Evolutionary conservation across 257 asterid genomes (phyloP).

Genomic region (Solanum sparsipilum): DNA sequence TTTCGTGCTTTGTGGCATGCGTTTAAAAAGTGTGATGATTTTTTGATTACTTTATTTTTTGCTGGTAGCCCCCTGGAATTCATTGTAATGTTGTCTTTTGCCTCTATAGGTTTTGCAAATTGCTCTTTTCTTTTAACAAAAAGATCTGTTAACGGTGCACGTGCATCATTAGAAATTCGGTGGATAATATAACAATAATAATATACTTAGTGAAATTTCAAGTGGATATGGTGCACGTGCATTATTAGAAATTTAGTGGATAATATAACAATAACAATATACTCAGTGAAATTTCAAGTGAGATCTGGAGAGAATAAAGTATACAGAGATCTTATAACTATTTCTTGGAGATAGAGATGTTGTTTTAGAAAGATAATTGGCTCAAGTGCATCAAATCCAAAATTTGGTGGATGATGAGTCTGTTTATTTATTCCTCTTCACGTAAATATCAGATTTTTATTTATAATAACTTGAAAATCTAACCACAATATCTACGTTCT

Average conservation of each 20-base stretch:
- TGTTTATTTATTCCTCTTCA: background rate
- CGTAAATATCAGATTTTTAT: background rate
- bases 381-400: background rate
- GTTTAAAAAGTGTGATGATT: conserved; percentile 18
- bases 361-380: too few species aligned
- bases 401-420: background rate
- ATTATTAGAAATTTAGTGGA: too few species aligned
- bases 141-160: background rate
- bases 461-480: background rate
- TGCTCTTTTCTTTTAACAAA: background rate
- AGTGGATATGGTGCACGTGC: too few species aligned
- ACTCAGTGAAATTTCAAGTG: too few species aligned
- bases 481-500: background rate
- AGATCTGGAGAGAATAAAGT: too few species aligned
- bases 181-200: background rate
- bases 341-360: too few species aligned
- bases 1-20: conserved; percentile 15
- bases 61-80: background rate
- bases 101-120: background rate
- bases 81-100: background rate
- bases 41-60: background rate
- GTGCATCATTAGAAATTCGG: background rate
- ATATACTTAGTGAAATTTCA: too few species aligned
- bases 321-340: too few species aligned
- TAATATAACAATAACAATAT: too few species aligned